phyloP scores from a whole-genome alignment of 495 filamentous ascomycete species.

The Aspergillus avenaceus region DNA sequence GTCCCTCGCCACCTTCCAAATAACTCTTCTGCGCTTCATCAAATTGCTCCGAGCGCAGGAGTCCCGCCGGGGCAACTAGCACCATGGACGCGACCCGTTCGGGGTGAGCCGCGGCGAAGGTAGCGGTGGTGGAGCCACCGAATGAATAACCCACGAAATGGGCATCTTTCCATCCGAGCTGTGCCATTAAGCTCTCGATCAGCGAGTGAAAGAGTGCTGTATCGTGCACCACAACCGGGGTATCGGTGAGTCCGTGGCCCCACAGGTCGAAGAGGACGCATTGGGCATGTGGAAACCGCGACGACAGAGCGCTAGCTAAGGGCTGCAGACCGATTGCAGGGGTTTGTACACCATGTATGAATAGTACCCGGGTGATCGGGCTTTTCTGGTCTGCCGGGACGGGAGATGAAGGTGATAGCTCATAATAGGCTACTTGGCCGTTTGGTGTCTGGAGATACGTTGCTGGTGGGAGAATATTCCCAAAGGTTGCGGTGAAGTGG shows the following conservation, averaged over 20 bases:
- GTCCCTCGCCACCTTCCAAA: conserved; percentile 21
- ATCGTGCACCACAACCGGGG: conserved; percentile 23
- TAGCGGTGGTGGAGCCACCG: conserved; percentile 27
- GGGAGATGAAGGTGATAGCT: conserved; percentile 18
- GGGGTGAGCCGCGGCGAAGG: conserved; percentile 22
- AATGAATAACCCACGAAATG: conserved; percentile 38
- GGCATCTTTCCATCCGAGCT: conserved; percentile 25
- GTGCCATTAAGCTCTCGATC: conserved; percentile 17
- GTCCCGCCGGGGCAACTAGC: conserved; percentile 33
- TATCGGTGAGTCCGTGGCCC: conserved; percentile 37
- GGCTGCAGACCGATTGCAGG: conserved; percentile 33
- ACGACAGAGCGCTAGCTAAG: conserved; percentile 22
- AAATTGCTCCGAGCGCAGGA: conserved; percentile 17
- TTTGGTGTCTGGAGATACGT: conserved; percentile 25
- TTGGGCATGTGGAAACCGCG: conserved; percentile 27
- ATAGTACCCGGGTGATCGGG: conserved; percentile 18
- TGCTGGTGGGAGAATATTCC: conserved; percentile 30
- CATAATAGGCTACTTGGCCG: conserved; percentile 36
- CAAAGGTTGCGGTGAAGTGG: conserved; percentile 31
- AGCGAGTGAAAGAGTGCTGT: conserved; percentile 25
- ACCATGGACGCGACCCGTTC: conserved; percentile 24
- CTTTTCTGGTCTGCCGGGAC: not conserved
- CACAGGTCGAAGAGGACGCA: conserved; percentile 32
- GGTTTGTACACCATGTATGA: conserved; percentile 35
- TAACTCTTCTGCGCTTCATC: conserved; percentile 16